These are phyloP conservation scores for Pseudogymnoascus sp. DNA, from an alignment of 2,329 filamentous ascomycete species.

Conservation along the genomic window DNA sequence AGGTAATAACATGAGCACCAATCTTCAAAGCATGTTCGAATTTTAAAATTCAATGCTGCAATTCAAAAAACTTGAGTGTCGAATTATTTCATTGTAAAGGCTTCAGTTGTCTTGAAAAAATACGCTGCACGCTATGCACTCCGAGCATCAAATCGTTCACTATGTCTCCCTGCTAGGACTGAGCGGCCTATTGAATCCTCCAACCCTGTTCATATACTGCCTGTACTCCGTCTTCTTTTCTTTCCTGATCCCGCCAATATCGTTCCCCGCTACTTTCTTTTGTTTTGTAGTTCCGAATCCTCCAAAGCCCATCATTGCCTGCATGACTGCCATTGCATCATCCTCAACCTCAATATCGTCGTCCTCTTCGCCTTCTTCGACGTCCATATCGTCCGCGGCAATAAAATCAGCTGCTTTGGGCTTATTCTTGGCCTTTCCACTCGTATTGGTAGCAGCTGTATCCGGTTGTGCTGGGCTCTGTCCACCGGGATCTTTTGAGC, in stretches of 20 bases:
- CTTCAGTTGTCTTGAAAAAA: background rate
- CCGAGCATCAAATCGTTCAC: background rate
- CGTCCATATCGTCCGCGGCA: conserved; percentile 13
- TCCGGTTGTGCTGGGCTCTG: conserved; percentile 5
- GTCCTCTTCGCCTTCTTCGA: conserved; percentile 39
- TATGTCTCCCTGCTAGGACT: conserved; percentile 41
- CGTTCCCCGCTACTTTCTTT: conserved; percentile 82
- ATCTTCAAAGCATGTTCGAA: background rate
- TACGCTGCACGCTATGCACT: background rate
- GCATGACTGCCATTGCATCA: conserved; percentile 66
- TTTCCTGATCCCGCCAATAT: conserved; percentile 73
- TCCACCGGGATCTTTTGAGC: conserved; percentile 12
- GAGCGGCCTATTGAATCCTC: conserved; percentile 74
- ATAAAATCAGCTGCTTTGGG: conserved; percentile 12
- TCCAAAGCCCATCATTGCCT: conserved; percentile 83
- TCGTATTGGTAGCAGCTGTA: conserved; percentile 12
- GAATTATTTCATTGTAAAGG: background rate
- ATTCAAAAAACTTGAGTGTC: background rate
- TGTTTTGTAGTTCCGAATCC: conserved; percentile 81
- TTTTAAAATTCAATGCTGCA: background rate
- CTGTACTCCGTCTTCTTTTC: conserved; percentile 93
- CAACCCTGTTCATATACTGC: conserved; percentile 90
- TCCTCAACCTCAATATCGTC: conserved; percentile 52
- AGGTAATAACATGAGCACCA: background rate
- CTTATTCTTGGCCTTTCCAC: conserved; percentile 6